Evolutionary conservation across 257 asterid species (phyloP).

Genomic region (Solanum bulbocastanum): DNA sequence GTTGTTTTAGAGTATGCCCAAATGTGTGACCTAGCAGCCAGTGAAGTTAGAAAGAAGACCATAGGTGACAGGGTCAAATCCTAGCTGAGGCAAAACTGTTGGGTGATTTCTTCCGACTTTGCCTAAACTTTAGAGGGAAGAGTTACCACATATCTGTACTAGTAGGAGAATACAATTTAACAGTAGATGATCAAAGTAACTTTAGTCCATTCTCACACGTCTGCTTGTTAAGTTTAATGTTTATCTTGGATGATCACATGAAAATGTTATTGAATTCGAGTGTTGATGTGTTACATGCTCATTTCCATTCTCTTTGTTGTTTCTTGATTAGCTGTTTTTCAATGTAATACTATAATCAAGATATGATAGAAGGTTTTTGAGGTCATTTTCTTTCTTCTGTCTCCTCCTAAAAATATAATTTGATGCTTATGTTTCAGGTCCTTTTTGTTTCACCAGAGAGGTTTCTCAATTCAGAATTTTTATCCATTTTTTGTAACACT

Average conservation of each 20-base stretch:
- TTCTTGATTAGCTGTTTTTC: neutral
- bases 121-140: neutral
- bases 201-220: neutral
- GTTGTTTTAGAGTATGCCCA: neutral
- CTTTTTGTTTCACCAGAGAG: constrained; percentile 98
- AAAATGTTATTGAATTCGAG: neutral
- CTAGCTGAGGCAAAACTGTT: neutral
- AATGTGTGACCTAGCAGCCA: neutral
- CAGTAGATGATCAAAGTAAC: neutral
- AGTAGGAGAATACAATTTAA: neutral
- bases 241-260: neutral
- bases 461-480: constrained; percentile 66
- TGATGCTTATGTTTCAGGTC: constrained; percentile 46
- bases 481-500: constrained; percentile 46
- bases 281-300: neutral
- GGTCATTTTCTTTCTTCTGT: neutral
- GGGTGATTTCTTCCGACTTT: neutral
- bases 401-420: neutral
- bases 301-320: neutral
- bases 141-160: neutral
- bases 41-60: neutral
- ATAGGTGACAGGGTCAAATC: neutral
- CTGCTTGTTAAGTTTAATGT: neutral
- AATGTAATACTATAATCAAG: neutral
- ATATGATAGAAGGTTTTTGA: neutral